These are phyloP conservation scores for Rhytidhysteron rufulum DNA, from an alignment of 2,329 filamentous ascomycete genomes.

Conservation along the genomic window DNA sequence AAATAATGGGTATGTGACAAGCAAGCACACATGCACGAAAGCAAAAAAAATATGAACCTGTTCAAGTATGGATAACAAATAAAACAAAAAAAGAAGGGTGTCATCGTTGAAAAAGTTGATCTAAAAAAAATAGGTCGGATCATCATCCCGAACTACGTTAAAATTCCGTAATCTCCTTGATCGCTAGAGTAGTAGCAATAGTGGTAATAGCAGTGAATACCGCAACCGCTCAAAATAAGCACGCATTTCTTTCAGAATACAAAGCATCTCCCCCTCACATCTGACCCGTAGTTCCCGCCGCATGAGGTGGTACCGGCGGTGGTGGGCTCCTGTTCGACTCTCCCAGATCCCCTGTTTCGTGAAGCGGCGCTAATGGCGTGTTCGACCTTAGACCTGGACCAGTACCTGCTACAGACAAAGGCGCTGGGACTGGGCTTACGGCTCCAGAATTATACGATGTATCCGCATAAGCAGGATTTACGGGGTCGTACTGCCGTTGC, in stretches of 20 bases:
- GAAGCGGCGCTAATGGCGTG: constrained; percentile 11
- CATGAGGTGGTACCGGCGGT: constrained; percentile 8
- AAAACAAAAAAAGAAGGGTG: no score
- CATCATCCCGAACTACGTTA: no score
- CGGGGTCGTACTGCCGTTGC: constrained; percentile 26
- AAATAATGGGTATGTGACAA: no score
- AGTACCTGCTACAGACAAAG: constrained; percentile 22
- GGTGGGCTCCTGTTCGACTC: constrained; percentile 14
- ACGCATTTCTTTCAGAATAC: neutral
- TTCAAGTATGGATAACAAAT: no score
- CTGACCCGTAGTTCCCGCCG: constrained; percentile 5
- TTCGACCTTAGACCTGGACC: neutral
- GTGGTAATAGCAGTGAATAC: neutral
- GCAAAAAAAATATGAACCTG: no score
- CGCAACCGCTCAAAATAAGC: no score
- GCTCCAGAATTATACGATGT: constrained; percentile 32
- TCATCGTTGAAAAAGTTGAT: no score
- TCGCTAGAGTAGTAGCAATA: neutral
- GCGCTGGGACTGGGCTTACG: constrained; percentile 28
- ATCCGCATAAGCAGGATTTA: constrained; percentile 28
- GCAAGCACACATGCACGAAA: no score
- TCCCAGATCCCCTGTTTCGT: constrained; percentile 24
- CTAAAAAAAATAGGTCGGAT: no score
- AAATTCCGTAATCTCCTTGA: neutral
- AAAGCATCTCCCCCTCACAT: neutral